Base-by-base conservation (phyloP, 352 stramenopile species). In the Lagenidium giganteum region DNA sequence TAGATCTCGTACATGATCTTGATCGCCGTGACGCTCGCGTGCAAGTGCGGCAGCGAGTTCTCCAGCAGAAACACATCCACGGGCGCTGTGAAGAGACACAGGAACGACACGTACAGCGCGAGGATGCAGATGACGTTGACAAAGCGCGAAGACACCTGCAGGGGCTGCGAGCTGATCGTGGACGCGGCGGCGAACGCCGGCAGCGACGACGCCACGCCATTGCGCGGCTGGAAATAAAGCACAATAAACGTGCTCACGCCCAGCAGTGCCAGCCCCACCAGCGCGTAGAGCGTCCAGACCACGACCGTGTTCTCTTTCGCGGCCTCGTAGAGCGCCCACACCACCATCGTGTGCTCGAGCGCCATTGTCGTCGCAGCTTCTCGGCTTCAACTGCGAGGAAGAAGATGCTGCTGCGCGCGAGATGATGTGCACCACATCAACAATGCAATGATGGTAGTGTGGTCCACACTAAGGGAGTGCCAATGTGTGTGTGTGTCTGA, bases 1-100 rank as follows among this genome's bases (percentile, higher is more conserved):
- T 85, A 88, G 2, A 89, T 61, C 30, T 71, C 63, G 57, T 93
- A 93, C 37, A 93, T 51, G 5, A 74, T 40, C 25, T 64, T 63
- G 3, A 93, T 57, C 33, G 64, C 72, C 11, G 61, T 39, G 8
- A 62, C 67, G 38, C 79, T 89, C 14, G 62, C 41, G 42, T 77
- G 69, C 18, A 86, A 53, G 30, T 87, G 58, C 0, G 76, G 71
- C 6, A 88, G 62, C 12, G 61, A 52, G 37, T 90, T 87, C 32
- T 89, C 75, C 25, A 90, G 57, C 28, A 93, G 29, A 37, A 74
- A 93, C 5, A 93, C 76, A 36, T 93, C 81, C 30, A 91, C 67
- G 7, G 81, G 81, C 13, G 79, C 71, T 0, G 75, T 90, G 47
- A 91, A 88, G 9, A 93, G 57, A 27, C 76, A 89, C 21, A 91